A percentile compares a stretch with the other conserved stretches of the same genome.
Conservation (phyloP, 2,329 filamentous ascomycete species). For the Arthrobotrys entomopaga region DNA sequence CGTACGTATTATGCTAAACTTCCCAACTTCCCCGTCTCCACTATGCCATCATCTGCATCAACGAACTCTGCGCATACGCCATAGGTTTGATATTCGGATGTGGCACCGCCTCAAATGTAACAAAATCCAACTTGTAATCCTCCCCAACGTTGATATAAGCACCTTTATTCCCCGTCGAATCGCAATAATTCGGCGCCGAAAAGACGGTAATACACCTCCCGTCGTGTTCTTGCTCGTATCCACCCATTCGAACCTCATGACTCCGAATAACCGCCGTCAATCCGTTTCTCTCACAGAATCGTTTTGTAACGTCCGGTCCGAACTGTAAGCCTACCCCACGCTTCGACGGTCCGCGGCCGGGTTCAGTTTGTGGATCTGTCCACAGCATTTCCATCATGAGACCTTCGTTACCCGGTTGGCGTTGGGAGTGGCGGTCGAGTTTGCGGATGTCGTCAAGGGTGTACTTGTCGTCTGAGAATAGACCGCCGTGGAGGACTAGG, state of each 20-base stretch:
- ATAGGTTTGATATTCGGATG: slow-evolving; percentile 96
- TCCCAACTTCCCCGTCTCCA: not conserved
- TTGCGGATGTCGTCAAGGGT: slow-evolving; percentile 94
- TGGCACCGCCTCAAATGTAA: slow-evolving; percentile 95
- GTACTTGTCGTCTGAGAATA: slow-evolving; percentile 94
- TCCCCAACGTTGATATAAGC: slow-evolving; percentile 97
- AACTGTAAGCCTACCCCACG: slow-evolving; percentile 96
- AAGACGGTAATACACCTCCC: slow-evolving; percentile 98
- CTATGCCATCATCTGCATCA: slow-evolving; percentile 60
- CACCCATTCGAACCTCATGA: slow-evolving; percentile 98
- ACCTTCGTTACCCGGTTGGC: slow-evolving; percentile 90
- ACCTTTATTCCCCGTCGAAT: slow-evolving; percentile 96
- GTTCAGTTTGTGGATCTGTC: slow-evolving; percentile 90
- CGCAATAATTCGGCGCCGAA: slow-evolving; percentile 96
- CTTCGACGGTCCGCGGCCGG: slow-evolving; percentile 92
- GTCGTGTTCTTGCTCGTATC: slow-evolving; percentile 98
- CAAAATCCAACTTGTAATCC: slow-evolving; percentile 89
- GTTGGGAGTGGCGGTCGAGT: slow-evolving; percentile 86
- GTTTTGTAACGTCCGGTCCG: slow-evolving; percentile 93
- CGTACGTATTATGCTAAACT: not conserved
- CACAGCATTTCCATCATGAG: slow-evolving; percentile 99
- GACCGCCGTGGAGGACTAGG: slow-evolving; percentile 89
- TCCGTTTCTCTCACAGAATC: slow-evolving; percentile 95
- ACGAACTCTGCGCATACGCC: slow-evolving; percentile 65
- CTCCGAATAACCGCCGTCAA: slow-evolving; percentile 94